Percentiles rank a stretch among this genome's conserved stretches.
phyloP scores from a whole-genome alignment of 768 basidiomycete genomes.

The Suillus sp. region DNA sequence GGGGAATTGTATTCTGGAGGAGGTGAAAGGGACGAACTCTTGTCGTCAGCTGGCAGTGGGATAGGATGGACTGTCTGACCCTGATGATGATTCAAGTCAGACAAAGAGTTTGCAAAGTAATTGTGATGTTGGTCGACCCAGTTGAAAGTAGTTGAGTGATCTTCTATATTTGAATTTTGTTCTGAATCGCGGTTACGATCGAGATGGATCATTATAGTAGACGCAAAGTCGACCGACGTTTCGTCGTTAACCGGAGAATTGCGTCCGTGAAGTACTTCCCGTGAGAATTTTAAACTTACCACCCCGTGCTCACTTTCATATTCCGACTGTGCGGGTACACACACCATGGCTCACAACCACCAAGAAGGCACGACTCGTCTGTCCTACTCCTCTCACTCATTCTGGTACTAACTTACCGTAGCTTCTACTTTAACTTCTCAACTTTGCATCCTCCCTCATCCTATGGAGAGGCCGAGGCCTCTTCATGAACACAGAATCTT shows the following conservation, averaged over 20 bases:
- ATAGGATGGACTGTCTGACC: constrained; percentile 20
- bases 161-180: constrained; percentile 43
- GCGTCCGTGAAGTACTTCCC: background rate
- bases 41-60: constrained; percentile 37
- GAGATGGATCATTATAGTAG: constrained; percentile 50
- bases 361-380: no score
- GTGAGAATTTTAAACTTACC: no score
- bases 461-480: constrained; percentile 96
- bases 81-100: constrained; percentile 15
- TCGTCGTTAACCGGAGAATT: constrained; percentile 9
- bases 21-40: constrained; percentile 60
- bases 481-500: constrained; percentile 91
- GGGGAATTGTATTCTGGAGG: constrained; percentile 49
- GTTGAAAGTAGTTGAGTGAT: constrained; percentile 33
- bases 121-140: constrained; percentile 34
- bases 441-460: constrained; percentile 93
- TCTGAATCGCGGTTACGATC: constrained; percentile 49
- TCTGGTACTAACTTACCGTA: constrained; percentile 37
- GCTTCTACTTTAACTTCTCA: constrained; percentile 89
- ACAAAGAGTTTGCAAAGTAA: constrained; percentile 32
- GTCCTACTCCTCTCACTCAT: no score
- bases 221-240: constrained; percentile 8
- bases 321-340: no score
- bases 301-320: no score
- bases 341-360: no score